Base-by-base conservation (phyloP, 2,329 filamentous ascomycete genomes). In the Microsporum canis region DNA sequence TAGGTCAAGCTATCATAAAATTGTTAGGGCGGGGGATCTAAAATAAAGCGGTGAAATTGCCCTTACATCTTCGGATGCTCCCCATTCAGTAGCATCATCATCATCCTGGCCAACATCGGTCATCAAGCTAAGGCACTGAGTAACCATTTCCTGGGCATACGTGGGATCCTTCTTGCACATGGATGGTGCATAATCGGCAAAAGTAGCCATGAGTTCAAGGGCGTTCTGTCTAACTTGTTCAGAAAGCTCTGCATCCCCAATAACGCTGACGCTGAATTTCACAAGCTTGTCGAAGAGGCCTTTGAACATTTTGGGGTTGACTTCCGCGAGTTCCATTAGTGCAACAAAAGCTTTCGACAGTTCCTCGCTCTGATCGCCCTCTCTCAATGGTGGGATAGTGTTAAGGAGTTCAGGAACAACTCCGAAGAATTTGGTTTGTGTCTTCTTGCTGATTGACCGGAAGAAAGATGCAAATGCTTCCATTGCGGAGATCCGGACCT, bases 271-370 rank as follows among this genome's bases (percentile, higher is more conserved):
- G 72, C 88, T 92, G 76, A 99, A 96, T 68, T 89, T 86, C 58
- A 97, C 92, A 3, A 99, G 81, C 70, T 90, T 91, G 71, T 88
- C 87, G 78, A 99, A 99, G n/a, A 95, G 80, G 23, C 82, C 83
- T 77, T 94, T 95, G 79, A 99, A 99, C 91, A 97, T 97, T 77
- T 94, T 95, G 27, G 92, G 91, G 27, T 89, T 88, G n/a, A 88
- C 83, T 75, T 97, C 94, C 43, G 94, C 94, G 60, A 99, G 82
- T 66, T 97, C 94, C 69, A 99, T 96, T 56, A 99, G 82, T 29
- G 92, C 88, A 61, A 96, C 80, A 47, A 99, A 84, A 27, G 91
- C 91, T 71, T 91, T 91, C 66, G 89, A 92, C 14, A 99, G 84
- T 65, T 95, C 87, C 12, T 96, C 92, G 10, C 90, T 94, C 71